phyloP scores from a whole-genome alignment of 2,329 filamentous ascomycete species.

The Akanthomyces muscarius region DNA sequence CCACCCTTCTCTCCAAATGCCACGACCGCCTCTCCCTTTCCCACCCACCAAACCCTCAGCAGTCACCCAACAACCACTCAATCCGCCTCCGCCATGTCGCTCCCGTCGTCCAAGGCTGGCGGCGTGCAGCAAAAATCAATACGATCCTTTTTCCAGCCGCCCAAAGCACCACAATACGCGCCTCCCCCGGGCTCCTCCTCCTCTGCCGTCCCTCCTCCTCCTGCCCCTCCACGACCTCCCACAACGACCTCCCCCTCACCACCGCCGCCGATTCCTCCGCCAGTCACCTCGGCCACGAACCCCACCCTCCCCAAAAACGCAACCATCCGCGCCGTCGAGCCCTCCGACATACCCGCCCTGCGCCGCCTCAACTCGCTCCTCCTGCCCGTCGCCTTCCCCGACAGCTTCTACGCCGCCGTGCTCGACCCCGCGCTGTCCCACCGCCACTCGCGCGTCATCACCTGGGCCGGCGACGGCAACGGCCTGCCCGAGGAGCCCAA shows the following conservation, averaged over 20 bases:
- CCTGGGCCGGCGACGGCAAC: constrained; percentile 46
- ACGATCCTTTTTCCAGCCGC: constrained; percentile 57
- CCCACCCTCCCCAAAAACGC: constrained; percentile 44
- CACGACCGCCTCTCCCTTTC: neutral
- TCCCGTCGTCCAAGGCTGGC: constrained; percentile 32
- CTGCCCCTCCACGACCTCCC: constrained; percentile 23
- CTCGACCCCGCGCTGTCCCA: constrained; percentile 46
- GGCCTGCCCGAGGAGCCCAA: constrained; percentile 35
- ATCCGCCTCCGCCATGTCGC: constrained; percentile 32
- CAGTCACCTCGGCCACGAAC: constrained; percentile 23
- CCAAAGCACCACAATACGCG: constrained; percentile 39
- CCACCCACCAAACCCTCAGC: neutral
- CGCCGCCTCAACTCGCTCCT: constrained; percentile 63
- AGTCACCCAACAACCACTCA: neutral
- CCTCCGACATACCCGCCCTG: constrained; percentile 52
- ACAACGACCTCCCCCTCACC: constrained; percentile 24
- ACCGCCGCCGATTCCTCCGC: constrained; percentile 18
- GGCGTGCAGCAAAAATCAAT: constrained; percentile 49
- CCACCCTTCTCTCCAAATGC: neutral
- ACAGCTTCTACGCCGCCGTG: constrained; percentile 58
- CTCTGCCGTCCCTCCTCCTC: constrained; percentile 22
- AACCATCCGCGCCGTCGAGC: constrained; percentile 47
- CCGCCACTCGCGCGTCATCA: constrained; percentile 57
- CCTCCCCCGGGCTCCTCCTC: constrained; percentile 29
- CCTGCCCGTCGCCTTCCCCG: constrained; percentile 60